Conservation (phyloP, 805 yeast genomes). For the Candida michaelii region DNA sequence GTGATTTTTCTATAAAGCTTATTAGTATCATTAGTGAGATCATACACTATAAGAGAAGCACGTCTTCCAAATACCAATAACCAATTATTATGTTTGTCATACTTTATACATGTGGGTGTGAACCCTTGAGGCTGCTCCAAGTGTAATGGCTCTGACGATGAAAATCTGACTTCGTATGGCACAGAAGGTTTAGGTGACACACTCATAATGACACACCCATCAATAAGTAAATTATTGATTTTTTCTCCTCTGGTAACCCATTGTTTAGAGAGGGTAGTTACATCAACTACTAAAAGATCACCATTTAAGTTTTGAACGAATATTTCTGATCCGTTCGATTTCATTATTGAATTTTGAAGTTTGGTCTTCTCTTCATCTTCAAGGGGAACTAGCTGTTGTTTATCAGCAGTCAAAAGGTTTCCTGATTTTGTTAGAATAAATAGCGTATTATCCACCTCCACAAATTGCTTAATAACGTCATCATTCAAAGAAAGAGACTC, state of each 20-base stretch:
- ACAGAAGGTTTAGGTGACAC: conserved; percentile 72
- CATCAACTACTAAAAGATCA: conserved; percentile 39
- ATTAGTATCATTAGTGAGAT: conserved; percentile 28
- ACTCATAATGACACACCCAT: conserved; percentile 35
- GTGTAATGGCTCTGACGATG: conserved; percentile 9
- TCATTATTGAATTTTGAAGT: conserved; percentile 41
- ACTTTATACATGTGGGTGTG: conserved; percentile 56
- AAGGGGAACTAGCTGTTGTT: too few species aligned
- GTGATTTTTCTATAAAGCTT: conserved; percentile 48
- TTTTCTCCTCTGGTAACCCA: conserved; percentile 30
- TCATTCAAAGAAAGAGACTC: conserved; percentile 29
- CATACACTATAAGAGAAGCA: conserved; percentile 62
- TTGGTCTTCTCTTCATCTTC: conserved; percentile 19
- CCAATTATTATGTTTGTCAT: conserved; percentile 36
- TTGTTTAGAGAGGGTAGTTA: conserved; percentile 11
- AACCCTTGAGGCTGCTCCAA: conserved; percentile 44
- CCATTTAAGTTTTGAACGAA: conserved; percentile 36
- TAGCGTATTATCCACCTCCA: conserved; percentile 44
- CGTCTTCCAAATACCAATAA: conserved; percentile 70
- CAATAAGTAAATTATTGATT: conserved; percentile 49
- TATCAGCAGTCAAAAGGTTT: too few species aligned
- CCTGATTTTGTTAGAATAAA: conserved; percentile 64
- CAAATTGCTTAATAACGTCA: conserved; percentile 64
- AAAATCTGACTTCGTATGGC: conserved; percentile 44
- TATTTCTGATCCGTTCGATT: conserved; percentile 34